Base-by-base conservation (phyloP, 768 basidiomycete genomes). In the Amanita rimosa region DNA sequence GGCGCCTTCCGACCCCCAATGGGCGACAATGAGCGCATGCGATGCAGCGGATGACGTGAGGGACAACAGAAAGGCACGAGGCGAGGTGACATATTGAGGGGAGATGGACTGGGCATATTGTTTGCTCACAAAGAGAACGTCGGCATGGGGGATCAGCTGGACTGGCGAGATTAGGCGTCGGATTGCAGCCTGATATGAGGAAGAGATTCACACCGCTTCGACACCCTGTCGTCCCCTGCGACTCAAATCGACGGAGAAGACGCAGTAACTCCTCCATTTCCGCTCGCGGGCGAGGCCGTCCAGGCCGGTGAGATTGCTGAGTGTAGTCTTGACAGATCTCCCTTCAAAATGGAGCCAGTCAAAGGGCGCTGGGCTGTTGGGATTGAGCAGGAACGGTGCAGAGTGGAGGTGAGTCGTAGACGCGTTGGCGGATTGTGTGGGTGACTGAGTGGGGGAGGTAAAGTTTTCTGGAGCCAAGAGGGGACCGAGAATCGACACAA, bases 331-430 rank as follows among this genome's bases (percentile, higher is more conserved):
- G 27, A 85, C 79, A 0, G 77, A 83, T 2, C 88, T 70, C 3
- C 87, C 88, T 56, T 91, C 88, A 52, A 92, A 85, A 57, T 91
- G 87, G 5, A 92, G 64, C 85, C 88, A 89, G 54, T 91, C 85
- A 46, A 91, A 85, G 0, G 87, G 89, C 0, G 87, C 85, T 0
- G 82, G 81, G 43, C 77, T 81, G 52, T 75, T 72, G 6, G 72
- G 69, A 49, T 71, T 78, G 29, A 57, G 60, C 42, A 69, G 62
- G 41, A 67, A 57, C 17, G 57, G 59, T 26, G 56, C 40, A 27
- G 62, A 61, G 38, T 49, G 65, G 22, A 49, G 58, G n/a, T 64
- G 57, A 13, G 24, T 57, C 19, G 68, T 67, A 0, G 64, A 63
- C 22, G 67, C 54, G 17, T 69, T 63, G 42, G 62, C 50, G 14